phyloP scores from a whole-genome alignment of 2,329 filamentous ascomycete species.

The Emericellopsis atlantica region DNA sequence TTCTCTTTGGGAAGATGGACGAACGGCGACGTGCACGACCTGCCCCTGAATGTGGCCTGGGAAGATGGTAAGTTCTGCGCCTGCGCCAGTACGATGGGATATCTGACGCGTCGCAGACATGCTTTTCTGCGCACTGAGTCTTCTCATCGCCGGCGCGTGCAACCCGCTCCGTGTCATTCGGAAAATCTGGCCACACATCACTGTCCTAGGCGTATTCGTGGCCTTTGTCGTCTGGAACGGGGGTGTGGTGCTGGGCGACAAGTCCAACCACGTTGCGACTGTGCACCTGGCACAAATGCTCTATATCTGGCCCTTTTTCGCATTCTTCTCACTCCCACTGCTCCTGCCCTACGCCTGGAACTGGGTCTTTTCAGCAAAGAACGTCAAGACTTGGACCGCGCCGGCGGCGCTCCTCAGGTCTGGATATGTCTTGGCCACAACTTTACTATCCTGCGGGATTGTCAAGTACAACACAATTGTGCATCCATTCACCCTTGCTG shows the following conservation, averaged over 20 bases:
- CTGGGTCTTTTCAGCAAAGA: background rate
- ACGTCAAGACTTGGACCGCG: background rate
- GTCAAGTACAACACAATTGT: slow-evolving; percentile 83
- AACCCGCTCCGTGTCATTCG: slow-evolving; percentile 32
- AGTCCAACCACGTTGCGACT: slow-evolving; percentile 84
- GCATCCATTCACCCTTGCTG: slow-evolving; percentile 89
- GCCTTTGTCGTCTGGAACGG: slow-evolving; percentile 78
- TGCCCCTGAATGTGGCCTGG: slow-evolving; percentile 29
- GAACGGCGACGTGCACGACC: slow-evolving; percentile 42
- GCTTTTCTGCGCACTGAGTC: slow-evolving; percentile 46
- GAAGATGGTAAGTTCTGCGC: slow-evolving; percentile 29
- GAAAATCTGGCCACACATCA: slow-evolving; percentile 45
- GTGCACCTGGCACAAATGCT: slow-evolving; percentile 86
- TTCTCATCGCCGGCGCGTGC: slow-evolving; percentile 42
- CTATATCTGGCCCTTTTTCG: slow-evolving; percentile 84
- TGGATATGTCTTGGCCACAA: slow-evolving; percentile 19
- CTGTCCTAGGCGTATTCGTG: slow-evolving; percentile 54
- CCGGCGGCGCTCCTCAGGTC: slow-evolving; percentile 13
- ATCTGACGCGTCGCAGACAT: slow-evolving; percentile 27
- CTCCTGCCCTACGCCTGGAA: slow-evolving; percentile 37
- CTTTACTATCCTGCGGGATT: slow-evolving; percentile 25
- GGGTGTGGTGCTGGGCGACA: slow-evolving; percentile 87
- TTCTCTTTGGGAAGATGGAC: slow-evolving; percentile 30
- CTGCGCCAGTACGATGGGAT: background rate
- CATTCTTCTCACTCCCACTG: slow-evolving; percentile 81